Percentiles rank a stretch among this genome's conserved stretches.
These are phyloP conservation scores for Dendrothele bispora DNA, from an alignment of 768 basidiomycete genomes.

Conservation along the genomic window DNA sequence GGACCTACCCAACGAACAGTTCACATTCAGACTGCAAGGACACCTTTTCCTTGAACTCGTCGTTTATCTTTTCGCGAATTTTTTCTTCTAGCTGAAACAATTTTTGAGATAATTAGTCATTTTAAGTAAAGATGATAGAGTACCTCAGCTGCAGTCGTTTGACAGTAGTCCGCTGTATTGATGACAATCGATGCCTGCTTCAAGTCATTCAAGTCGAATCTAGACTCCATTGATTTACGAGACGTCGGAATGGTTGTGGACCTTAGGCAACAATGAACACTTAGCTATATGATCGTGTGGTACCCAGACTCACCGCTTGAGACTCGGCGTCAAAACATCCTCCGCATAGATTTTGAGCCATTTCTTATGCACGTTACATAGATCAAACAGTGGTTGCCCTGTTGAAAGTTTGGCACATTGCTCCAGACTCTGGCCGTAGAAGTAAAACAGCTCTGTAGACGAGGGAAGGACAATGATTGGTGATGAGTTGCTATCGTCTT, in stretches of 20 bases:
- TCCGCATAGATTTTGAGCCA: constrained; percentile 96
- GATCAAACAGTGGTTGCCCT: constrained; percentile 78
- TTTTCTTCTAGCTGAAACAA: constrained; percentile 84
- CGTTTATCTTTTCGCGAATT: constrained; percentile 77
- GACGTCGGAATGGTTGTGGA: constrained; percentile 10
- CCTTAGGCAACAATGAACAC: not conserved
- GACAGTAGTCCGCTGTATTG: constrained; percentile 98
- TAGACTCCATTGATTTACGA: constrained; percentile 77
- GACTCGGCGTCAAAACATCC: constrained; percentile 74
- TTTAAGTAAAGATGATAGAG: not conserved
- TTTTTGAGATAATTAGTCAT: not conserved
- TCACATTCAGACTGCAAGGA: constrained; percentile 86
- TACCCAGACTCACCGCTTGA: constrained; percentile 59
- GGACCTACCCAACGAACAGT: constrained; percentile 79
- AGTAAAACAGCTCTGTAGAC: constrained; percentile 96
- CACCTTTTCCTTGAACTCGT: constrained; percentile 75
- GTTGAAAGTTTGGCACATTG: constrained; percentile 91
- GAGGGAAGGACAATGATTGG: constrained; percentile 80
- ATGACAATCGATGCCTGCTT: constrained; percentile 86
- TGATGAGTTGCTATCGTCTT: constrained; percentile 38
- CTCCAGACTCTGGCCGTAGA: constrained; percentile 93
- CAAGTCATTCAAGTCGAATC: constrained; percentile 74
- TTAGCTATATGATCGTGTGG: not conserved
- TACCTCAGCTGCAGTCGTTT: constrained; percentile 86
- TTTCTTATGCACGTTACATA: constrained; percentile 83